phyloP scores from a whole-genome alignment of 1,139 yeast genomes.

The Groenewaldozyma sp. region DNA sequence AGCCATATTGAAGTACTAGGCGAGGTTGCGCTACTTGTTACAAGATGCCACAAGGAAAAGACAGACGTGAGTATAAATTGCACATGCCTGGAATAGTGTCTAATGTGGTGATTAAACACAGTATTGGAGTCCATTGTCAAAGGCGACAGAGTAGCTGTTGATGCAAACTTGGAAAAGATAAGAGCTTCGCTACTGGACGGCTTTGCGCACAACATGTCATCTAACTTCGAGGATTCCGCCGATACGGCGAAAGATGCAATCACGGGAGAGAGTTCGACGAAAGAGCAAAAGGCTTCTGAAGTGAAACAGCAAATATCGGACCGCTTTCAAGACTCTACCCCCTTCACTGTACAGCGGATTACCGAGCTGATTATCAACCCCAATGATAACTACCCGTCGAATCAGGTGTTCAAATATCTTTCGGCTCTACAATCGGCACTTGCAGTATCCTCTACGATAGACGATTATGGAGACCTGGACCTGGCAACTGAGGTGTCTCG shows the following conservation, averaged over 20 bases:
- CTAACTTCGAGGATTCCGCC: too few relatives aligned
- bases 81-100: too few relatives aligned
- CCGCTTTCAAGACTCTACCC: slow-evolving; percentile 33
- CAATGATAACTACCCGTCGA: slow-evolving; percentile 29
- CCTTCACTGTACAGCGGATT: slow-evolving; percentile 49
- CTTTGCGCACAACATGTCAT: too few relatives aligned
- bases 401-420: slow-evolving; percentile 31
- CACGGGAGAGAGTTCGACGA: slow-evolving; percentile 47
- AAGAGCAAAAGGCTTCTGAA: slow-evolving; percentile 45
- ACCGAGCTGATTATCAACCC: slow-evolving; percentile 46
- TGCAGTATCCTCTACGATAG: slow-evolving; percentile 27
- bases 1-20: too few relatives aligned
- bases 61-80: too few relatives aligned
- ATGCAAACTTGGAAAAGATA: neutral
- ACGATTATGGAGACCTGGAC: slow-evolving; percentile 23
- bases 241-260: slow-evolving; percentile 47
- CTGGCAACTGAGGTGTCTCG: slow-evolving; percentile 14
- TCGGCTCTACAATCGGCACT: slow-evolving; percentile 31
- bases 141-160: too few relatives aligned
- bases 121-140: too few relatives aligned
- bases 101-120: too few relatives aligned
- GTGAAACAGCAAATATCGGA: slow-evolving; percentile 43
- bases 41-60: too few relatives aligned
- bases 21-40: too few relatives aligned
- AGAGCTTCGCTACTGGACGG: too few relatives aligned